Conservation (phyloP, 1,284 basidiomycete species). For the Microstroma glucosiphilum region DNA sequence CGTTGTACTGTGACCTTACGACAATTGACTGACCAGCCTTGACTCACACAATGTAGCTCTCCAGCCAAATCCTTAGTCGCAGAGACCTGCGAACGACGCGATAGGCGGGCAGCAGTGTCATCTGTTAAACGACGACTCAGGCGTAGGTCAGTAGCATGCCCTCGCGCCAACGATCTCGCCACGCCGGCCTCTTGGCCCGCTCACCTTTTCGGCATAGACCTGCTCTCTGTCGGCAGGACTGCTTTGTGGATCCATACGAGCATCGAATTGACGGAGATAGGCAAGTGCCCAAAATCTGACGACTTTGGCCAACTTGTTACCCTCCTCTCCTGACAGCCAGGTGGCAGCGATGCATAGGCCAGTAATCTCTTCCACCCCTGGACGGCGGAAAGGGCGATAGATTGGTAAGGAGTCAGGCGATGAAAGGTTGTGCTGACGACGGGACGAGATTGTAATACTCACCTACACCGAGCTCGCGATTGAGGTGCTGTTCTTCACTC, state of each 20-base stretch:
- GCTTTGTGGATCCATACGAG: conserved; percentile 6
- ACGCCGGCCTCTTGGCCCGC: too few relatives aligned
- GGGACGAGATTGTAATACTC: too few relatives aligned
- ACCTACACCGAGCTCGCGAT: conserved; percentile 38
- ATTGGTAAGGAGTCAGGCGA: too few relatives aligned
- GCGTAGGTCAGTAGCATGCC: too few relatives aligned
- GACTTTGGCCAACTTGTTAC: conserved; percentile 23
- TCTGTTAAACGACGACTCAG: too few relatives aligned
- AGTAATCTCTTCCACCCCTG: conserved; percentile 43
- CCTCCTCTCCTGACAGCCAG: conserved; percentile 33
- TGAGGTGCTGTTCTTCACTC: conserved; percentile 22
- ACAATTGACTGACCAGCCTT: too few relatives aligned
- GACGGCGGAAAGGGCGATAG: too few relatives aligned
- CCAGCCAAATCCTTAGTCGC: conserved; percentile 40
- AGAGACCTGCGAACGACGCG: conserved; percentile 37
- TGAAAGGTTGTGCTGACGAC: too few relatives aligned
- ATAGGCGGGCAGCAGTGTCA: conserved; percentile 39
- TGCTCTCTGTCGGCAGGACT: conserved; percentile 15
- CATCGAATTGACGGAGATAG: conserved; percentile 39
- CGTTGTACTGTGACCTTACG: too few relatives aligned
- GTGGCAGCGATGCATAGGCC: conserved; percentile 37
- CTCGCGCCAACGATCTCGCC: too few relatives aligned
- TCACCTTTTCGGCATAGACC: conserved; percentile 37
- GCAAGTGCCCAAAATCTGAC: conserved; percentile 35
- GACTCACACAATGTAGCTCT: conserved; percentile 35